Base-by-base conservation (phyloP, 192 early-diverging fungal species). In the Phlyctochytrium bullatum region DNA sequence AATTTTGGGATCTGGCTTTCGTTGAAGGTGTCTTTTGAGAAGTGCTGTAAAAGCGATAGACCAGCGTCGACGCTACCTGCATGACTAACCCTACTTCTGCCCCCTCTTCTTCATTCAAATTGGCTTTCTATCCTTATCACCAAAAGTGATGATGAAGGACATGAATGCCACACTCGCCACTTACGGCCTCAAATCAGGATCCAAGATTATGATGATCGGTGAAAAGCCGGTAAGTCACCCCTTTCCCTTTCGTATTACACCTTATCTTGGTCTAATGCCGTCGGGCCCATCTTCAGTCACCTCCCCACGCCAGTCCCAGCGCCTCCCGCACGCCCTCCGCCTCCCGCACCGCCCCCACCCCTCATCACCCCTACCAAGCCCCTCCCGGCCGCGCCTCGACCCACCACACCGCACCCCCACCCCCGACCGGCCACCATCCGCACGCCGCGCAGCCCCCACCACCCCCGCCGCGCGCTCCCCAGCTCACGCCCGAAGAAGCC, bases 201-300 rank as follows among this genome's bases (percentile, higher is more conserved):
- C 91, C 0, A 86, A 87, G 64, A 73, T 97, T 35, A 73, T 90
- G 62, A 78, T 97, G 72, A 65, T 91, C 6, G 93, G 92, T 17
- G 79, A 87, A 29, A 77, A 77, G 34, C 73, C 80, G n/a, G 82
- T 87, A 80, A 65, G 74, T 30, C 51, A 23, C 20, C 16, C 27
- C 2, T 68, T 36, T 17, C 24, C 60, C 61, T 29, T 20, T 61
- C 12, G 24, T 28, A 2, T 2, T 28, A 1, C 62, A 29, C n/a
- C n/a, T n/a, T n/a, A n/a, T n/a, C n/a, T n/a, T n/a, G n/a, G n/a
- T n/a, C n/a, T n/a, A n/a, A n/a, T n/a, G n/a, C n/a, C n/a, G n/a
- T n/a, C n/a, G n/a, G n/a, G n/a, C n/a, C n/a, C n/a, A n/a, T n/a
- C n/a, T n/a, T n/a, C n/a, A n/a, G n/a, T n/a, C n/a, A n/a, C n/a